Evolutionary conservation across 2,329 filamentous ascomycete genomes (phyloP), one percentile per base, ranked within the genome.

Genomic region (Hymenoscyphus fraxineus): DNA sequence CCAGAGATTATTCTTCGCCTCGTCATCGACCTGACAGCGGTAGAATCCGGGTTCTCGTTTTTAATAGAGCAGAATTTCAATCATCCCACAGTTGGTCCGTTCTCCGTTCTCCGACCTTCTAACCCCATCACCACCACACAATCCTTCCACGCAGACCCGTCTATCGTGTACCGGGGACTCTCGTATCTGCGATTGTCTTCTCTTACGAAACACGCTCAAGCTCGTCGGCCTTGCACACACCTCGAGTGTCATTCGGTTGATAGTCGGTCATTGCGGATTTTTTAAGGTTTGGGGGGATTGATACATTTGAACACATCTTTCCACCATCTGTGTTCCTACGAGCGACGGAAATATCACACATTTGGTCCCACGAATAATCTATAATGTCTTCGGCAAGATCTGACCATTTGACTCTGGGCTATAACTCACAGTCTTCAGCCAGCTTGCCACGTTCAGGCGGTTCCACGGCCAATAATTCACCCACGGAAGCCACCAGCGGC

Each of bases 301-400:
- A 68, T 69, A 70, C 61, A 68, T 70, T 71, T 67, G 65, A 67
- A 65, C 65, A 69, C 65, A 69, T 65, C 57, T 63, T 67, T 63
- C 70, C 68, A 62, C 66, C 68, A 69, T 71, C 70, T 72, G 35
- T 35, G 66, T 71, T 51, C 67, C 71, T 70, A 59, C 68, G 54
- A 70, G 69, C 66, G 69, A 67, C 71, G 70, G 70, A 72, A 70
- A 64, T 68, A 51, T 27, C 64, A 44, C 69, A 59, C 44, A 58
- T 58, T 69, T 66, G 68, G 65, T 69, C 64, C 64, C 68, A 73
- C 70, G 68, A 69, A 72, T 76, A 93, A 93, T 93, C 83, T 85
- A 93, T 94, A 93, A 96, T 97, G 93, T 90, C 91, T 83, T 91
- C 86, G 80, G 84, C 89, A 78, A 89, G 92, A 85, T 87, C 91